Base-by-base conservation (phyloP, 805 yeast species). In the Myxozyma geophila region DNA sequence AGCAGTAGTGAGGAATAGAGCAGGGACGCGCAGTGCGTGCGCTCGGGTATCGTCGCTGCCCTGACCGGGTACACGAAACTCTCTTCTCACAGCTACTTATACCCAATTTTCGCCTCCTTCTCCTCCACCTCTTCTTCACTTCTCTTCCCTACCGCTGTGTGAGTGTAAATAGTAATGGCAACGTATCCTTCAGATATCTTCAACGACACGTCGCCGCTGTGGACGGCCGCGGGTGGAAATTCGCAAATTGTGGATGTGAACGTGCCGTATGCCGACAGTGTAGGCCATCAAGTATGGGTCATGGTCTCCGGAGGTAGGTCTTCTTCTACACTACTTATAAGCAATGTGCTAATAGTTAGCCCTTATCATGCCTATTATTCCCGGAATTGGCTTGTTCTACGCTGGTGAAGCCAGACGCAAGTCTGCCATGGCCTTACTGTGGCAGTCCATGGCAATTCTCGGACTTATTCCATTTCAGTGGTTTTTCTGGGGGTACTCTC, bases 401-500 rank as follows among this genome's bases (percentile, higher is more conserved):
- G 90, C 97, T 37, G 99, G 99, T 69, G 79, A 93, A 67, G 87
- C 97, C 9, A 86, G 99, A 77, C 92, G 93, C 76, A 90, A 92
- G 77, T 98, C 95, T 72, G 97, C 98, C 12, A 79, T 93, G 61
- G 89, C 98, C 5, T 80, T 95, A 56, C 78, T 95, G 58, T 95
- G 98, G 98, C 96, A 97, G 23, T 87, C 97, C 6, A 79, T 95
- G 74, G 92, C 90, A 89, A 90, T 96, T 17, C 86, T 86, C n/a
- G 87, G 95, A 69, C 79, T 93, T 35, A 86, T 92, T 5, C 78
- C 89, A 0, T 91, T 95, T 83, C 98, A 95, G 77, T 93, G 99
- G 98, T 95, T 92, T 77, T 92, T 92, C 80, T 92, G 98, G 97
- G 99, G 98, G 65, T 93, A 89, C 77, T 90, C 98, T 12, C 82